Base-by-base conservation (phyloP, 73 alveolate genomes). In the Urostyla sp. region DNA sequence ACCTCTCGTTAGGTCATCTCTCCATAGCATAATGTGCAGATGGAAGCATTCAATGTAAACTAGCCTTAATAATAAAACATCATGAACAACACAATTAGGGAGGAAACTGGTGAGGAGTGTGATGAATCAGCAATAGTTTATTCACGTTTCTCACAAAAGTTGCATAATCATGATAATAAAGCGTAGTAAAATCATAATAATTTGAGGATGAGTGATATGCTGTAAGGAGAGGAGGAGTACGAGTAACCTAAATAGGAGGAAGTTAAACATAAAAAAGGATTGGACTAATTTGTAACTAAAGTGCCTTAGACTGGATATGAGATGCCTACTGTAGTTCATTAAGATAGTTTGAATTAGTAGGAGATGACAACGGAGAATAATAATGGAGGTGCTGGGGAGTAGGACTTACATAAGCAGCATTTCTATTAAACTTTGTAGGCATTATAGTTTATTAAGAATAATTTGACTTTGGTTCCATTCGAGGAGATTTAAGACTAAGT, bases 381-480 rank as follows among this genome's bases (percentile, higher is more conserved):
- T 24, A 24, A 34, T 21, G 79, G 35, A 2, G 50, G 54, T 3
- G 50, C 20, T 36, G 54, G 40, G 13, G 79, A 60, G 32, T 40
- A 63, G 31, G 83, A 69, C 31, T 27, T 69, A 35, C 83, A 69
- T 26, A 69, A 69, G 38, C 66, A 37, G 6, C 83, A 69, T 30
- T 69, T 69, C 83, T 49, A 37, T 30, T 32, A 69, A 34, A 69
- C 83, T 2, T 26, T 69, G 56, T 69, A 69, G 30, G 83, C 83
- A 16, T 44, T 69, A 21, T 18, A 69, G 30, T 48, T 48, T 27
- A 69, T 69, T 13, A 69, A 24, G 36, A 69, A 49, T 26, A 49
- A 69, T 46, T 34, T 69, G 8, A 24, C 66, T 31, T 55, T 49
- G 30, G 83, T 49, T 24, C 24, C 59, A 44, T 48, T 49, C 6